Percentiles rank a stretch among this genome's conserved stretches.
phyloP scores from a whole-genome alignment of 257 asterid genomes.

The Rehmannia glutinosa region DNA sequence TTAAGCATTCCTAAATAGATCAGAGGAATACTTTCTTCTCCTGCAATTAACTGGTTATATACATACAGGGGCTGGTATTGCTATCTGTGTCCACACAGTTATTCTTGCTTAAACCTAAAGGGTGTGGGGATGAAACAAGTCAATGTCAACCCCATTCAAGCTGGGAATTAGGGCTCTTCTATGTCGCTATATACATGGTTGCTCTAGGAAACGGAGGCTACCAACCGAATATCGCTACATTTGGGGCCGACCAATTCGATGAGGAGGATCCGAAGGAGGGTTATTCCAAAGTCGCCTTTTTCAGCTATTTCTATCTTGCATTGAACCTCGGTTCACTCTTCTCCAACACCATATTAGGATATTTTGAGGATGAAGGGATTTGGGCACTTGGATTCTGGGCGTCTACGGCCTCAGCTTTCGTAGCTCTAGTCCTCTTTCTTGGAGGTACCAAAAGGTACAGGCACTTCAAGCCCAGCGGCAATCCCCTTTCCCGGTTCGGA shows the following conservation, averaged over 20 bases:
- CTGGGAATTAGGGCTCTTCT: constrained; percentile 66
- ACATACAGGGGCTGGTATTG: constrained; percentile 60
- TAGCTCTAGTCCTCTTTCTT: constrained; percentile 68
- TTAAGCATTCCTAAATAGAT: too few relatives aligned
- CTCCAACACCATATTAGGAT: constrained; percentile 79
- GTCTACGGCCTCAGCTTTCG: constrained; percentile 70
- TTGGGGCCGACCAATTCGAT: constrained; percentile 96
- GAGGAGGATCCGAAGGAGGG: constrained; percentile 61
- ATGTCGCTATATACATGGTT: constrained; percentile 70
- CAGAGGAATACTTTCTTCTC: too few relatives aligned
- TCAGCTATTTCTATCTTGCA: constrained; percentile 89
- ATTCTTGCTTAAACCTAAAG: constrained; percentile 63
- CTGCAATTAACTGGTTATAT: too few relatives aligned
- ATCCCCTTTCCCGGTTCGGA: constrained; percentile 68
- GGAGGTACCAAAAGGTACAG: constrained; percentile 68
- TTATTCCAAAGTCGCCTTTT: constrained; percentile 68
- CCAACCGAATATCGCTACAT: constrained; percentile 89
- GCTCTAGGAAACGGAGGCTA: constrained; percentile 97
- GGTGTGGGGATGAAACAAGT: constrained; percentile 61
- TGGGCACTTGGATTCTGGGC: constrained; percentile 97
- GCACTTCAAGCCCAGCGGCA: constrained; percentile 74
- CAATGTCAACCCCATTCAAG: constrained; percentile 53
- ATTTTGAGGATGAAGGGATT: constrained; percentile 77
- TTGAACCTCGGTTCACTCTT: constrained; percentile 86
- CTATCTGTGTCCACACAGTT: constrained; percentile 62